Evolutionary conservation across 2,329 filamentous ascomycete genomes (phyloP), one percentile per base, ranked within the genome.

Genomic region (Fusarium scirpi): DNA sequence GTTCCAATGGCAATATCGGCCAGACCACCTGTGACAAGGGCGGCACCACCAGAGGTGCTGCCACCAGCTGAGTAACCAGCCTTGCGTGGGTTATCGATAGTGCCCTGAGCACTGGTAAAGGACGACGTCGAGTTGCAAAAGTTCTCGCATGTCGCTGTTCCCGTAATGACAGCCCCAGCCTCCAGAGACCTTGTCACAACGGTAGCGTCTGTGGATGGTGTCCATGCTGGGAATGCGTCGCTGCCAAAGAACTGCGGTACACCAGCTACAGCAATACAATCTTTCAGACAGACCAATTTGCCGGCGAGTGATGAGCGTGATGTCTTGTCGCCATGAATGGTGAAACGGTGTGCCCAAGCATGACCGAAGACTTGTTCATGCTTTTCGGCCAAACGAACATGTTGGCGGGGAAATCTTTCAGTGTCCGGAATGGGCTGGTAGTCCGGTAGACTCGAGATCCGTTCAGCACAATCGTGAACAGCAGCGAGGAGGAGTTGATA

Each of bases 161-260:
- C 86, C 83, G 10, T 78, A 18, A 89, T 83, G 45, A 82, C 74
- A 0, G 82, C 86, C 0, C 86, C 86, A 4, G 84, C 84, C 18
- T 86, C 82, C 5, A 89, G 75, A 1, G 83, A 76, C 16, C 87
- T 77, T 1, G 82, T 84, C 24, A 88, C 84, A 2, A 88, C 82
- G 0, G 85, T 87, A 0, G 87, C 86, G 73, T 89, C 86, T 5
- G 84, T 84, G 8, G 76, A 79, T 0, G 86, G 85, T 0, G 80
- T 84, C 85, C 86, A 88, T 0, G 81, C 79, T 74, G 80, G 62
- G 82, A 84, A 16, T 0, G 82, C 82, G 65, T 87, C 83, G 44
- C 82, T 87, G 1, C 86, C 85, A 44, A 84, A 82, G 57, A 87
- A 81, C 55, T 86, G 84, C 0, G 86, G 85, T 2, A 89, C 84